phyloP scores from a whole-genome alignment of 2,329 filamentous ascomycete species.

The Colletotrichum higginsianum region DNA sequence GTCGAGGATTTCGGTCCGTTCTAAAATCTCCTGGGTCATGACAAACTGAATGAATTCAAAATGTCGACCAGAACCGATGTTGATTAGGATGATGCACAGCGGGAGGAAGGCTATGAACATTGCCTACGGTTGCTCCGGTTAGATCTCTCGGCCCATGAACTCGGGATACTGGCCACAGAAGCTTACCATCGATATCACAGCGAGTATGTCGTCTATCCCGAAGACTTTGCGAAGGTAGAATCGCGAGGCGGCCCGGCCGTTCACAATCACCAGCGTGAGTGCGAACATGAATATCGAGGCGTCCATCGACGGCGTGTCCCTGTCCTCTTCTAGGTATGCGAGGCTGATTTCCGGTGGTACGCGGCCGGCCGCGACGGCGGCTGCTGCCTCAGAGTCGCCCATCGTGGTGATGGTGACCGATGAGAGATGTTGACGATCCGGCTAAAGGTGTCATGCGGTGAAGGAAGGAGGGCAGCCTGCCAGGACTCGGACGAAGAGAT shows the following conservation, averaged over 20 bases:
- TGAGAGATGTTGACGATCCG: slow-evolving; percentile 10
- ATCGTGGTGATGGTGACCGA: slow-evolving; percentile 26
- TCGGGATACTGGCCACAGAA: not conserved
- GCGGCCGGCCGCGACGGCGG: slow-evolving; percentile 54
- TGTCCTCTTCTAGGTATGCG: slow-evolving; percentile 54
- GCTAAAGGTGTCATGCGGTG: slow-evolving; percentile 2
- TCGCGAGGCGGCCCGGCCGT: slow-evolving; percentile 53
- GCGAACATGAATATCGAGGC: slow-evolving; percentile 57
- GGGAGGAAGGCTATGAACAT: slow-evolving; percentile 59
- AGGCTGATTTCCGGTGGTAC: slow-evolving; percentile 54
- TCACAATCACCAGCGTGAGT: slow-evolving; percentile 53
- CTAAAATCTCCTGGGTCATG: slow-evolving; percentile 56
- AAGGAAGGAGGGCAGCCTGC: not conserved
- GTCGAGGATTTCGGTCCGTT: slow-evolving; percentile 62
- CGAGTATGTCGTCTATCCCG: slow-evolving; percentile 57
- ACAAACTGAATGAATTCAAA: slow-evolving; percentile 63
- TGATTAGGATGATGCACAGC: slow-evolving; percentile 60
- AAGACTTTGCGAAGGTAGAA: slow-evolving; percentile 54
- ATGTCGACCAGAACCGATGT: slow-evolving; percentile 63
- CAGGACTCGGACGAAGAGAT: not conserved
- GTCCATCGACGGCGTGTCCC: slow-evolving; percentile 55
- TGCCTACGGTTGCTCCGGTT: slow-evolving; percentile 42
- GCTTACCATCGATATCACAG: slow-evolving; percentile 54
- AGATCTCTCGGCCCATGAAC: not conserved
- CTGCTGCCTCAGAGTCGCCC: slow-evolving; percentile 41